phyloP scores from a whole-genome alignment of 805 yeast species.

The Metschnikowia lachancei region DNA sequence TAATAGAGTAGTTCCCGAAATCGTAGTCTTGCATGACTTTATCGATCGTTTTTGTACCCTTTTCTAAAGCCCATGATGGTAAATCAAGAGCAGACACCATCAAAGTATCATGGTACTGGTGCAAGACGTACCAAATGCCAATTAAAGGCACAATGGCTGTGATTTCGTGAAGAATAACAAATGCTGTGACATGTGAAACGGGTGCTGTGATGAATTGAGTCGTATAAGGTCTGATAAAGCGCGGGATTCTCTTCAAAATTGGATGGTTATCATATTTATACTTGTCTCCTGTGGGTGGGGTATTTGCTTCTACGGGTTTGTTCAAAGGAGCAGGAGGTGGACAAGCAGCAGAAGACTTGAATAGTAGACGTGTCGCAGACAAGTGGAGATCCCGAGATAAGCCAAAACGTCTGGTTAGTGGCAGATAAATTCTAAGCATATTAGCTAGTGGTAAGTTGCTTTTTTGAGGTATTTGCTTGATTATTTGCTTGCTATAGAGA shows the following conservation, averaged over 20 bases:
- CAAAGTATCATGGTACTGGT: slow-evolving; percentile 48
- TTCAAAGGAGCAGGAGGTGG: slow-evolving; percentile 8
- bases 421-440: slow-evolving; percentile 5
- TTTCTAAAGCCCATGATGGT: slow-evolving; percentile 59
- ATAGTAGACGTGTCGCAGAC: slow-evolving; percentile 7
- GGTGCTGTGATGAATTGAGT: slow-evolving; percentile 53
- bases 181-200: slow-evolving; percentile 58
- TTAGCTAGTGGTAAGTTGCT: no score
- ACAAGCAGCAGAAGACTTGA: slow-evolving; percentile 1
- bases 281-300: slow-evolving; percentile 2
- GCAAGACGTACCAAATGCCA: slow-evolving; percentile 64
- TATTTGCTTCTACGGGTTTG: slow-evolving; percentile 4
- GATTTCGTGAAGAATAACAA: slow-evolving; percentile 67
- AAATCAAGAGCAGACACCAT: slow-evolving; percentile 45
- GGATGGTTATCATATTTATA: slow-evolving; percentile 21
- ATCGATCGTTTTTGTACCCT: slow-evolving; percentile 58
- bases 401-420: not conserved
- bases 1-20: slow-evolving; percentile 36
- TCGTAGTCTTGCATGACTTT: slow-evolving; percentile 43
- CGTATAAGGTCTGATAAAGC: slow-evolving; percentile 49
- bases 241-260: slow-evolving; percentile 46
- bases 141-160: slow-evolving; percentile 72
- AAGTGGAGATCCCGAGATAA: slow-evolving; percentile 1
- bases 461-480: no score
- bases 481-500: no score